Conservation (phyloP, 495 filamentous ascomycete genomes). For the Lophiotrema nucula region DNA sequence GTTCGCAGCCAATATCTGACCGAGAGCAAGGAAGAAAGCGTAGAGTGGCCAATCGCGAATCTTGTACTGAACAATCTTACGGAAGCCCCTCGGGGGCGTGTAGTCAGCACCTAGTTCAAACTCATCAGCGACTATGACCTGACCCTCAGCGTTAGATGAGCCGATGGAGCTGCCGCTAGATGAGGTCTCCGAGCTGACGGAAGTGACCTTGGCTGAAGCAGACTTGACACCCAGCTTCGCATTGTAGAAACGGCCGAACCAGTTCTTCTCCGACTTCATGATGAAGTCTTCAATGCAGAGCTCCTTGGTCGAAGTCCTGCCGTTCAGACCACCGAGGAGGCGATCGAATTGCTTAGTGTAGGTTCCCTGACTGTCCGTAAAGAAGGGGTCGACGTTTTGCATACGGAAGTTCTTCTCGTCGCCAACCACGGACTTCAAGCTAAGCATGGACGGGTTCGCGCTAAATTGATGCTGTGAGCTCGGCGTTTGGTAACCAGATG, state of each 20-base stretch:
- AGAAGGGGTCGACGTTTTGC: constrained; percentile 65
- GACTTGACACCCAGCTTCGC: constrained; percentile 47
- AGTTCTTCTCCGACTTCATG: constrained; percentile 62
- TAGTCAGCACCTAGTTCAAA: constrained; percentile 66
- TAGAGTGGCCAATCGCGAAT: constrained; percentile 70
- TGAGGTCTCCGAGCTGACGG: not conserved
- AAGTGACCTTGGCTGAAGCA: constrained; percentile 4
- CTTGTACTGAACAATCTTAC: constrained; percentile 44
- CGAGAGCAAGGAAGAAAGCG: constrained; percentile 65
- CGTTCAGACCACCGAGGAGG: constrained; percentile 53
- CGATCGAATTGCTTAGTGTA: constrained; percentile 59
- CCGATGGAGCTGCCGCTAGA: too few relatives aligned
- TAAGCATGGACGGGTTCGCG: constrained; percentile 46
- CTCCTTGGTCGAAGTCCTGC: constrained; percentile 52
- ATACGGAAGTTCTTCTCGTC: constrained; percentile 62
- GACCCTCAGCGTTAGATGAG: not conserved
- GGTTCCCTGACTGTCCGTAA: constrained; percentile 61
- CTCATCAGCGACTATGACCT: constrained; percentile 35
- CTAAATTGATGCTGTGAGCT: not conserved
- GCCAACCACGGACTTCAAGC: constrained; percentile 53
- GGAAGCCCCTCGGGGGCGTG: constrained; percentile 63
- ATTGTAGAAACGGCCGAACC: constrained; percentile 58
- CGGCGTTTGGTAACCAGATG: not conserved
- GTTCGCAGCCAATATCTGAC: constrained; percentile 66
- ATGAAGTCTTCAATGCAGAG: constrained; percentile 65